Evolutionary conservation across 164 flowering plant genomes (phyloP).

Genomic region (Pachysandra terminalis): DNA sequence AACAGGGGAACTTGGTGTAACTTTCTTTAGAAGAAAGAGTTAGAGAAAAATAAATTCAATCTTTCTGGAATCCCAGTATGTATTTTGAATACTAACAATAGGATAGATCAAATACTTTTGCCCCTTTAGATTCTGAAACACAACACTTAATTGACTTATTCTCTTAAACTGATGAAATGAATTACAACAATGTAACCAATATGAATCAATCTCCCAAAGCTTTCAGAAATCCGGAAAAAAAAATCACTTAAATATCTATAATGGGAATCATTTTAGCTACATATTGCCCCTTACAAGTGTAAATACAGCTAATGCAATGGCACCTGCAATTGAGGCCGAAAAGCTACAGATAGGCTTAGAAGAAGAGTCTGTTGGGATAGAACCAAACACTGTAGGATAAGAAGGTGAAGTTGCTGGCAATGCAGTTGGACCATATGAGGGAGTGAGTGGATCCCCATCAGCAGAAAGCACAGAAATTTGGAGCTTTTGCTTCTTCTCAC

Average conservation of each 20-base stretch:
- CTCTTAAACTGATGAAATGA: background rate
- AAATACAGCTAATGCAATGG: slow-evolving; percentile 18
- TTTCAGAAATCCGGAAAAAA: background rate
- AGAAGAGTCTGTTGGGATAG: slow-evolving; percentile 50
- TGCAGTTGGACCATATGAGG: slow-evolving; percentile 33
- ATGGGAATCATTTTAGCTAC: slow-evolving; percentile 7
- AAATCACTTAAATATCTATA: too few relatives aligned
- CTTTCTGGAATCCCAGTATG: too few relatives aligned
- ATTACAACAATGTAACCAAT: background rate
- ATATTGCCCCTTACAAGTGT: slow-evolving; percentile 15
- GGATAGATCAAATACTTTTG: too few relatives aligned
- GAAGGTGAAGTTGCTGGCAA: slow-evolving; percentile 51
- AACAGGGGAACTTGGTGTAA: too few relatives aligned
- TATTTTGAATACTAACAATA: too few relatives aligned
- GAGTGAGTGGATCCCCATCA: slow-evolving; percentile 41
- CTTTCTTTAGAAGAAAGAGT: too few relatives aligned
- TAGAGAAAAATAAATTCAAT: too few relatives aligned
- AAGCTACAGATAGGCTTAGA: slow-evolving; percentile 21
- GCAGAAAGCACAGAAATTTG: slow-evolving; percentile 45
- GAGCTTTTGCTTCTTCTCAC: slow-evolving; percentile 79
- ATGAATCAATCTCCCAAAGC: background rate
- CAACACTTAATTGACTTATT: background rate
- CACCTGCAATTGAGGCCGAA: slow-evolving; percentile 14
- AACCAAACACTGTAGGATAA: slow-evolving; percentile 75
- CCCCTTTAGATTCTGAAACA: background rate